Evolutionary conservation across 2,329 filamentous ascomycete species (phyloP), one percentile per base, ranked within the genome.

Genomic region (Neofusicoccum sp.): DNA sequence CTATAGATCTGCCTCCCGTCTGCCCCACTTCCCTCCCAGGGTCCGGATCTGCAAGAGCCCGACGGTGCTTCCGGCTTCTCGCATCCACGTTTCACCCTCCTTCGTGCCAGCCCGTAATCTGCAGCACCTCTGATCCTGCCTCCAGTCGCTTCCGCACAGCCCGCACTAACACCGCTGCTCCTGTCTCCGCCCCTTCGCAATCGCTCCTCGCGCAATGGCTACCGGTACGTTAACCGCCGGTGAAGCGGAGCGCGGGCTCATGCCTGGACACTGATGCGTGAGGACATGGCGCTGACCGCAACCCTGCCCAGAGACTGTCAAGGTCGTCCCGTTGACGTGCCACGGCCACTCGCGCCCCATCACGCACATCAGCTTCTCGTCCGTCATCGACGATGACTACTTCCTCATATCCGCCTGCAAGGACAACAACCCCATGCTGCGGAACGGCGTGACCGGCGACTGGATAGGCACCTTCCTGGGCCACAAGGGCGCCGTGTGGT

Each of bases 351-450:
- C 93, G 59, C 88, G 93, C 64, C 93, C 93, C 1, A 93, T 97
- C 60, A 92, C 93, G 6, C 93, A 97, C 77, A 86, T 97, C 71
- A 90, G 88, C 76, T 97, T 97, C 79, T 97, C 93, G 29, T 87
- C 89, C 11, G 83, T 93, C 12, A 87, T 93, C 67, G 89, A 92
- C 72, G 89, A 93, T 68, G 91, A 92, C 67, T 97, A 95, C 79
- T 97, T 95, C 76, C 84, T 97, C 73, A 93, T 97, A 67, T 97
- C 93, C 31, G 93, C 93, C 68, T 95, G 92, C 83, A 96, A 96
- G 93, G 95, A 99, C 82, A 94, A 94, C 73, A 98, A 98, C 76
- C 95, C 95, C 56, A 98, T 98, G 93, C 89, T 99, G 70, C 91
- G 95, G 68, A 92, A 98, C 80, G 95, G 95, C 66, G 86, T 96